Conservation (phyloP, 2,329 filamentous ascomycete genomes). For the Penicillium olsonii region DNA sequence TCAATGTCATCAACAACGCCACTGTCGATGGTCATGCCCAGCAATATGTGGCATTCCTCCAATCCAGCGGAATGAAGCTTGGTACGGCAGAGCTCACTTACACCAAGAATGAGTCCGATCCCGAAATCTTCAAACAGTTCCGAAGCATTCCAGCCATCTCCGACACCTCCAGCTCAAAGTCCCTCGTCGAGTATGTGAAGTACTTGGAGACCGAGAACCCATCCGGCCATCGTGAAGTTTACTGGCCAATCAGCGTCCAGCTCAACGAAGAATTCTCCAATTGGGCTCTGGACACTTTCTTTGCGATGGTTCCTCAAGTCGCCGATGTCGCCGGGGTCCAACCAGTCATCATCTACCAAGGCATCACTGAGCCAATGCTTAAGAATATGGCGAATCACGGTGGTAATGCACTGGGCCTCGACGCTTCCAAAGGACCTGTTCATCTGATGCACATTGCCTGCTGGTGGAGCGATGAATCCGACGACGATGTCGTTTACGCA, state of each 20-base stretch:
- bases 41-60: constrained; percentile 36
- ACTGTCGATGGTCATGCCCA: constrained; percentile 38
- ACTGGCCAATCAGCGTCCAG: constrained; percentile 35
- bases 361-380: constrained; percentile 34
- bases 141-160: constrained; percentile 32
- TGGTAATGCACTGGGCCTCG: constrained; percentile 39
- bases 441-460: constrained; percentile 31
- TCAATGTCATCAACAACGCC: constrained; percentile 32
- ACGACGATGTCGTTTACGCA: constrained; percentile 33
- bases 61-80: constrained; percentile 27
- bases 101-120: constrained; percentile 36
- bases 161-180: constrained; percentile 32
- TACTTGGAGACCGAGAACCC: constrained; percentile 38
- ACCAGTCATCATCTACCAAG: constrained; percentile 34
- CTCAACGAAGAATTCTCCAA: constrained; percentile 31
- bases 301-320: constrained; percentile 22
- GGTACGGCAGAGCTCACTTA: constrained; percentile 41
- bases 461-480: constrained; percentile 33
- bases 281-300: constrained; percentile 27
- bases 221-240: constrained; percentile 33
- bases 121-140: constrained; percentile 42
- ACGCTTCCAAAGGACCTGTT: constrained; percentile 23
- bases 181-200: constrained; percentile 34
- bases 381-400: constrained; percentile 33
- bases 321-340: constrained; percentile 21